Percentiles rank a stretch among this genome's conserved stretches.
Evolutionary conservation across 257 asterid species (phyloP).

Genomic region (Euphrasia confusa): DNA sequence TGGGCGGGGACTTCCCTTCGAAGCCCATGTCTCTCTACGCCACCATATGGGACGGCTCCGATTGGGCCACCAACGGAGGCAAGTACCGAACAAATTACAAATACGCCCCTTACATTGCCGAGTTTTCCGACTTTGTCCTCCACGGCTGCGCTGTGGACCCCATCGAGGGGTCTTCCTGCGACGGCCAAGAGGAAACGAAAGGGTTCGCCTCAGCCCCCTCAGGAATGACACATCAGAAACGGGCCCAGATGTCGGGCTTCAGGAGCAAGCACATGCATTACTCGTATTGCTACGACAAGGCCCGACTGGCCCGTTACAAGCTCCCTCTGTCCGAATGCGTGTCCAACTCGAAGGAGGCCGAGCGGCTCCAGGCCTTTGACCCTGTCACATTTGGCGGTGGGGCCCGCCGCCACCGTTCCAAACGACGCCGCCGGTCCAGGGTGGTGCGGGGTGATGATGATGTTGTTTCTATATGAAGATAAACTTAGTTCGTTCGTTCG

Average conservation of each 20-base stretch:
- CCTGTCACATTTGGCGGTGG: constrained; percentile 70
- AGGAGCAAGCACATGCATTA: constrained; percentile 65
- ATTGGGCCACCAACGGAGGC: constrained; percentile 89
- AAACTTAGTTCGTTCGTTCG: neutral
- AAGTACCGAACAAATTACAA: constrained; percentile 62
- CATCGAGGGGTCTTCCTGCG: constrained; percentile 42
- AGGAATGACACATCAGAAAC: constrained; percentile 36
- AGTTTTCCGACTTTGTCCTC: constrained; percentile 65
- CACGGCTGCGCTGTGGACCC: constrained; percentile 78
- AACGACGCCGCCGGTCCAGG: constrained; percentile 38
- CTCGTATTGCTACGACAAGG: constrained; percentile 68
- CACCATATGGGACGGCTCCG: constrained; percentile 90
- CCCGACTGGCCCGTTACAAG: constrained; percentile 40
- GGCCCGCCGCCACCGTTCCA: constrained; percentile 42
- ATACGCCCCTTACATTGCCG: constrained; percentile 62
- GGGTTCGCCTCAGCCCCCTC: constrained; percentile 29
- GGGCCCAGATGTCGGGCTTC: constrained; percentile 48
- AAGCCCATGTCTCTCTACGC: constrained; percentile 82
- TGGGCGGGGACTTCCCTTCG: constrained; percentile 87
- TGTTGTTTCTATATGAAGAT: constrained; percentile 30
- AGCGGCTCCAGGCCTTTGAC: constrained; percentile 50
- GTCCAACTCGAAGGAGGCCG: constrained; percentile 52
- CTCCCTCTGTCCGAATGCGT: constrained; percentile 53
- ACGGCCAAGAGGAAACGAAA: constrained; percentile 7
- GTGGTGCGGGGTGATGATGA: constrained; percentile 13